phyloP scores from a whole-genome alignment of 176 grass and related monocot species.

The Phyllostachys edulis region DNA sequence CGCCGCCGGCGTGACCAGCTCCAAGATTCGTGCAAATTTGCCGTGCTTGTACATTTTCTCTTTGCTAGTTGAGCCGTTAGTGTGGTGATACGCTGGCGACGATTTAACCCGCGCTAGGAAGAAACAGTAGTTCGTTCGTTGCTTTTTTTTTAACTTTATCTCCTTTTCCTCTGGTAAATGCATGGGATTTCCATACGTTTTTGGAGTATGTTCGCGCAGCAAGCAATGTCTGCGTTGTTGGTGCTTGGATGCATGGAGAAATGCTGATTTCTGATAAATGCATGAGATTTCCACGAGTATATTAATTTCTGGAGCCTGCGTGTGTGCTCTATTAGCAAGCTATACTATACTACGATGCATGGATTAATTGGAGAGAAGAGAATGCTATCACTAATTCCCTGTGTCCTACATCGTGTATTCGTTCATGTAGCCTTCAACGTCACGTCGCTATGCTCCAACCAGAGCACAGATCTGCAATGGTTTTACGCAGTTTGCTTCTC shows the following conservation, averaged over 20 bases:
- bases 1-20: constrained; percentile 12
- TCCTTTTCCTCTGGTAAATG: not conserved
- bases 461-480: too few relatives aligned
- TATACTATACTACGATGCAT: not conserved
- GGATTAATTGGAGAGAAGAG: not conserved
- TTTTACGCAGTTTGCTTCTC: too few relatives aligned
- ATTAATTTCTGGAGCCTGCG: not conserved
- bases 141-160: not conserved
- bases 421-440: too few relatives aligned
- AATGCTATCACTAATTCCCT: not conserved
- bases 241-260: not conserved
- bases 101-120: not conserved
- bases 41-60: constrained; percentile 22
- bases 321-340: not conserved
- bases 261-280: not conserved
- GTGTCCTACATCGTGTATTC: too few relatives aligned
- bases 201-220: not conserved
- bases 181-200: not conserved
- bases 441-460: not conserved
- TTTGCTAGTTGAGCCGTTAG: not conserved
- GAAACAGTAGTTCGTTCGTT: not conserved
- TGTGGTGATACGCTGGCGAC: not conserved
- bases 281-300: not conserved
- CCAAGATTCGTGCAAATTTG: not conserved
- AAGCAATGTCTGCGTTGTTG: not conserved